A percentile compares a stretch with the other conserved stretches of the same genome.
phyloP scores from a whole-genome alignment of 2,329 filamentous ascomycete species.

The Aaosphaeria pasadenensis region DNA sequence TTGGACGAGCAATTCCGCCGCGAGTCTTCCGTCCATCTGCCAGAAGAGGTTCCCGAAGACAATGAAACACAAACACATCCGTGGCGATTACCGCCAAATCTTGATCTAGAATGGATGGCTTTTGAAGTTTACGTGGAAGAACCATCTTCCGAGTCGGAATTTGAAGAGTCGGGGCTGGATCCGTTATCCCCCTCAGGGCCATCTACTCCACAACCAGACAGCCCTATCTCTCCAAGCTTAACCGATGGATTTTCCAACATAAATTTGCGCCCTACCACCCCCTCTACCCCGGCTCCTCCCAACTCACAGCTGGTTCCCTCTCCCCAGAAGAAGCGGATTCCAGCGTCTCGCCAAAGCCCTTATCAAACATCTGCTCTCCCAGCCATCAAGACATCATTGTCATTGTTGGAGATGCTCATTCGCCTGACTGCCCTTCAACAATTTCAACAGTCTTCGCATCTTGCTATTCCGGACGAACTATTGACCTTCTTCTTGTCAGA shows the following conservation, averaged over 20 bases:
- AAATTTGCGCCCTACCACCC: conserved; percentile 34
- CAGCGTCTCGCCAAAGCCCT: conserved; percentile 7
- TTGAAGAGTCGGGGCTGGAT: conserved; percentile 34
- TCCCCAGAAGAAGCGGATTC: conserved; percentile 15
- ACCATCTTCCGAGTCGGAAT: conserved; percentile 55
- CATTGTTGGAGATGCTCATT: conserved; percentile 83
- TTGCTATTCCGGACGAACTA: conserved; percentile 87
- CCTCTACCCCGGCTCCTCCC: conserved; percentile 11
- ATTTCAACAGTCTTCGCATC: conserved; percentile 83
- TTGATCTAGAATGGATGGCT: conserved; percentile 89
- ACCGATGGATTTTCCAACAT: conserved; percentile 47
- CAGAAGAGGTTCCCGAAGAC: conserved; percentile 8
- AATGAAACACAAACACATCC: conserved; percentile 27
- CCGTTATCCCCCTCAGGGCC: conserved; percentile 12
- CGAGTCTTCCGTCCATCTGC: conserved; percentile 34
- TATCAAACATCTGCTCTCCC: conserved; percentile 32
- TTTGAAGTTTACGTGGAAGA: conserved; percentile 77
- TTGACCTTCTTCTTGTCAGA: conserved; percentile 82
- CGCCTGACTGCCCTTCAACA: conserved; percentile 85
- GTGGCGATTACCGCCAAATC: conserved; percentile 66
- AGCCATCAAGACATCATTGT: conserved; percentile 65
- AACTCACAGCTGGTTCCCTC: conserved; percentile 28
- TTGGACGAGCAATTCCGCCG: conserved; percentile 45
- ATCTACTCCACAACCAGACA: conserved; percentile 9
- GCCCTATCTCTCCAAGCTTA: conserved; percentile 42